These are phyloP conservation scores for Coniochaeta ligniaria DNA, from an alignment of 2,329 filamentous ascomycete genomes.

Conservation along the genomic window DNA sequence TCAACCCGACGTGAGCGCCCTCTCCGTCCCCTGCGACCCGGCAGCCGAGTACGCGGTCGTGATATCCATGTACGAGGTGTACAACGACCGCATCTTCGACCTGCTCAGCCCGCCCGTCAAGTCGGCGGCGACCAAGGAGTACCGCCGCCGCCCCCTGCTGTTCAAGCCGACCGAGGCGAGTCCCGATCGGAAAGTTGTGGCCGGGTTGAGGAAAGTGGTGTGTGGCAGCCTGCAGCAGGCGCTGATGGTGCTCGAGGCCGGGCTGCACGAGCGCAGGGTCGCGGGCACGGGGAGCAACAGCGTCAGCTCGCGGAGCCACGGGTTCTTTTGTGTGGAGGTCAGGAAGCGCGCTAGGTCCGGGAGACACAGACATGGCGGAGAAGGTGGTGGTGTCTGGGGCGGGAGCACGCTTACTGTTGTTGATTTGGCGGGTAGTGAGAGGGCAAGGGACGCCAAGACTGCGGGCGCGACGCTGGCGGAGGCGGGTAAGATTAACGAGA, in stretches of 20 bases:
- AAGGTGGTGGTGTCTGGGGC: slow-evolving; percentile 64
- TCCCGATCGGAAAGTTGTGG: slow-evolving; percentile 88
- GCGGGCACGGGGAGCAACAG: slow-evolving; percentile 91
- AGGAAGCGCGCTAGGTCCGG: slow-evolving; percentile 60
- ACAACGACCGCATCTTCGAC: slow-evolving; percentile 97
- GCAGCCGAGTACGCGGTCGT: slow-evolving; percentile 79
- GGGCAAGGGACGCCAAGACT: slow-evolving; percentile 88
- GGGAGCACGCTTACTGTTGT: slow-evolving; percentile 80
- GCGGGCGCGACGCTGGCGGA: slow-evolving; percentile 87
- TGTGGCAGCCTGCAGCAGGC: slow-evolving; percentile 79
- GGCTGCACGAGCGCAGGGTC: slow-evolving; percentile 77
- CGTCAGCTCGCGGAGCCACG: slow-evolving; percentile 85
- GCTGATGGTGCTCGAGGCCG: slow-evolving; percentile 81
- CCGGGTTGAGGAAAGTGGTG: slow-evolving; percentile 82
- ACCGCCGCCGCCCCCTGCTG: slow-evolving; percentile 69
- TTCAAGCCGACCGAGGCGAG: slow-evolving; percentile 90
- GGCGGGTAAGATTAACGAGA: slow-evolving; percentile 97
- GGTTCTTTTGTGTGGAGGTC: slow-evolving; percentile 92
- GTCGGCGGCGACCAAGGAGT: slow-evolving; percentile 58
- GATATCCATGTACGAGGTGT: slow-evolving; percentile 97
- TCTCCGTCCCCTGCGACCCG: slow-evolving; percentile 59
- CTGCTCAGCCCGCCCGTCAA: slow-evolving; percentile 63
- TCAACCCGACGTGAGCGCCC: slow-evolving; percentile 64
- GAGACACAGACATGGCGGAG: slow-evolving; percentile 37
- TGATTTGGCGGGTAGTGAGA: slow-evolving; percentile 88